These are phyloP conservation scores for Aspergillus sp. DNA, from an alignment of 2,329 filamentous ascomycete species.

Conservation along the genomic window DNA sequence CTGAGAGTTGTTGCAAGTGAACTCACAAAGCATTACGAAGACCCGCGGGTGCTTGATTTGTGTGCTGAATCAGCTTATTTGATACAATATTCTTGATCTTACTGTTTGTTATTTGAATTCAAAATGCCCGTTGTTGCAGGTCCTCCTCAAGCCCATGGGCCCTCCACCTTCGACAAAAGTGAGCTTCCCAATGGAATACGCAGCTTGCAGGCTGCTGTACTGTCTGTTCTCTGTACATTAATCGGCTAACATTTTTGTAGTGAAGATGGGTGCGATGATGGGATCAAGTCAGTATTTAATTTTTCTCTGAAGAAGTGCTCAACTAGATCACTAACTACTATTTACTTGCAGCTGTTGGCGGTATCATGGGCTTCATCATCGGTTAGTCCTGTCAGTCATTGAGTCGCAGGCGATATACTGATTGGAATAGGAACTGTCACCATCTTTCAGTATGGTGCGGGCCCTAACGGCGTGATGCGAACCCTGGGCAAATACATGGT, in stretches of 20 bases:
- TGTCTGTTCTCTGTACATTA: neutral
- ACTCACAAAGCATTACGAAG: neutral
- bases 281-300: slow-evolving; percentile 79
- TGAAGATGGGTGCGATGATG: slow-evolving; percentile 99
- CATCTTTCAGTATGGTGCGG: slow-evolving; percentile 92
- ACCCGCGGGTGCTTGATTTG: neutral
- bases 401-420: neutral
- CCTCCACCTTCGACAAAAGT: slow-evolving; percentile 72
- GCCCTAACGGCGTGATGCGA: slow-evolving; percentile 88
- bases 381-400: slow-evolving; percentile 55
- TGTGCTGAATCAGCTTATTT: neutral
- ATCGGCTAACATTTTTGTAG: slow-evolving; percentile 51
- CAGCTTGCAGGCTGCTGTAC: neutral
- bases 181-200: slow-evolving; percentile 28
- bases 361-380: slow-evolving; percentile 97
- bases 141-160: slow-evolving; percentile 54
- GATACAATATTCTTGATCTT: neutral
- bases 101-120: slow-evolving; percentile 1
- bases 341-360: slow-evolving; percentile 71
- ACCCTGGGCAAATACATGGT: slow-evolving; percentile 97
- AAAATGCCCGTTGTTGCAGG: slow-evolving; percentile 60
- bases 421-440: slow-evolving; percentile 72
- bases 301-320: neutral
- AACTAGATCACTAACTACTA: slow-evolving; percentile 6
- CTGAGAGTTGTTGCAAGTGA: slow-evolving; percentile 6